phyloP scores from a whole-genome alignment of 2,329 filamentous ascomycete species.

The Davidsoniella eucalypti region DNA sequence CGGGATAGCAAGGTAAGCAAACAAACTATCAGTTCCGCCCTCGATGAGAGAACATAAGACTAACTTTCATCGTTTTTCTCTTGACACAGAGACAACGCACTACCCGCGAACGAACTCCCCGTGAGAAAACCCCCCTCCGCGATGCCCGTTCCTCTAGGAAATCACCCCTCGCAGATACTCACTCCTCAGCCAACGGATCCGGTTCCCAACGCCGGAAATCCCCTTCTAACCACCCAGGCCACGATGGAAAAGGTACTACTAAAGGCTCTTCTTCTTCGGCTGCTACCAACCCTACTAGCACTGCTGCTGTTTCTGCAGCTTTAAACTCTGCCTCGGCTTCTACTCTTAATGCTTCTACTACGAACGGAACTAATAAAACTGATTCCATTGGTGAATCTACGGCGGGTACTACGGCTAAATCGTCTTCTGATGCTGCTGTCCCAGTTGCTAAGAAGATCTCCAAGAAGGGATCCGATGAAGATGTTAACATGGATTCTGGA shows the following conservation, averaged over 20 bases:
- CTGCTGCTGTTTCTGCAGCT: neutral
- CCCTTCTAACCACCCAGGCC: neutral
- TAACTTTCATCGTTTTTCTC: neutral
- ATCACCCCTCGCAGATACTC: slow-evolving; percentile 33
- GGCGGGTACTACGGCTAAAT: neutral
- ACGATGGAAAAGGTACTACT: neutral
- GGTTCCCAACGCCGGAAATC: slow-evolving; percentile 10
- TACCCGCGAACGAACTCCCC: slow-evolving; percentile 19
- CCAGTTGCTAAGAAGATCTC: slow-evolving; percentile 14
- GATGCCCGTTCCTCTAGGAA: slow-evolving; percentile 33
- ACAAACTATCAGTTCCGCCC: slow-evolving; percentile 14
- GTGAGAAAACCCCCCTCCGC: slow-evolving; percentile 44
- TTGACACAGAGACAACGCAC: slow-evolving; percentile 28
- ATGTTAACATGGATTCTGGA: slow-evolving; percentile 47
- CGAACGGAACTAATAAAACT: neutral
- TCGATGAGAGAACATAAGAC: neutral
- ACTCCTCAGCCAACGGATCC: slow-evolving; percentile 18
- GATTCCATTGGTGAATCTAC: neutral
- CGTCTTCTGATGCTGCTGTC: neutral
- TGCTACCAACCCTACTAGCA: neutral
- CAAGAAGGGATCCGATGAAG: slow-evolving; percentile 10
- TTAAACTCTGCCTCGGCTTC: neutral
- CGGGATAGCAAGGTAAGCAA: slow-evolving; percentile 47
- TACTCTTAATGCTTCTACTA: neutral
- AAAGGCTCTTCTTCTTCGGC: neutral